phyloP scores from a whole-genome alignment of 768 basidiomycete species.

The Amanita polypyramis region DNA sequence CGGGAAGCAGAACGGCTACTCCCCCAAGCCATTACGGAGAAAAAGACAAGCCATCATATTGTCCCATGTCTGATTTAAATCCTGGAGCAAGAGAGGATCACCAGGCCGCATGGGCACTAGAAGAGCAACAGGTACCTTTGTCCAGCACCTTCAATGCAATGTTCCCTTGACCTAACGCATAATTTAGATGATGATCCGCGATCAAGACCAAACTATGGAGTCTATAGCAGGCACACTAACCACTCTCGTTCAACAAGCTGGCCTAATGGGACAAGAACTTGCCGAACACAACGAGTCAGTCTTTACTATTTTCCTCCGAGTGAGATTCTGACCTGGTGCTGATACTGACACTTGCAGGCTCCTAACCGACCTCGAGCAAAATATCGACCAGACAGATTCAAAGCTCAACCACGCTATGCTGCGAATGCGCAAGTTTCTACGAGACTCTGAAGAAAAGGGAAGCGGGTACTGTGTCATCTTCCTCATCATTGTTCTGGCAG shows the following conservation, averaged over 20 bases:
- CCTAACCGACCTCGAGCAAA: conserved; percentile 66
- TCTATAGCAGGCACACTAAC: conserved; percentile 79
- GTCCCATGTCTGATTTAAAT: background rate
- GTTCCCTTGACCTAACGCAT: background rate
- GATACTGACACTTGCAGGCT: conserved; percentile 37
- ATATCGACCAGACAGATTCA: conserved; percentile 58
- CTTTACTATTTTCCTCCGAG: background rate
- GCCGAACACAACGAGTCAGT: conserved; percentile 80
- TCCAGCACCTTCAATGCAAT: background rate
- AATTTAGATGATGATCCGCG: conserved; percentile 66
- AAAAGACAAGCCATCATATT: conserved; percentile 2
- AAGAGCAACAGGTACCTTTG: conserved; percentile 71
- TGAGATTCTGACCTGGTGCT: background rate
- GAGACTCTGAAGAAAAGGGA: conserved; percentile 82
- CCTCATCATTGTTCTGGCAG: conserved; percentile 68
- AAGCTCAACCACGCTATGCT: conserved; percentile 58
- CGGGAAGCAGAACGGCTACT: background rate
- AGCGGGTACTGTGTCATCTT: conserved; percentile 88
- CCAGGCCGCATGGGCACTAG: conserved; percentile 69
- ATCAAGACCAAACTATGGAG: conserved; percentile 86
- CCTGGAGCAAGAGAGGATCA: conserved; percentile 30
- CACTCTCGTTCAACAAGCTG: conserved; percentile 84
- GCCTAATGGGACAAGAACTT: conserved; percentile 90
- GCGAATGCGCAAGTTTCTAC: conserved; percentile 68
- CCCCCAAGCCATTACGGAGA: background rate